phyloP scores from a whole-genome alignment of 768 basidiomycete genomes.

The Mycena belliarum region DNA sequence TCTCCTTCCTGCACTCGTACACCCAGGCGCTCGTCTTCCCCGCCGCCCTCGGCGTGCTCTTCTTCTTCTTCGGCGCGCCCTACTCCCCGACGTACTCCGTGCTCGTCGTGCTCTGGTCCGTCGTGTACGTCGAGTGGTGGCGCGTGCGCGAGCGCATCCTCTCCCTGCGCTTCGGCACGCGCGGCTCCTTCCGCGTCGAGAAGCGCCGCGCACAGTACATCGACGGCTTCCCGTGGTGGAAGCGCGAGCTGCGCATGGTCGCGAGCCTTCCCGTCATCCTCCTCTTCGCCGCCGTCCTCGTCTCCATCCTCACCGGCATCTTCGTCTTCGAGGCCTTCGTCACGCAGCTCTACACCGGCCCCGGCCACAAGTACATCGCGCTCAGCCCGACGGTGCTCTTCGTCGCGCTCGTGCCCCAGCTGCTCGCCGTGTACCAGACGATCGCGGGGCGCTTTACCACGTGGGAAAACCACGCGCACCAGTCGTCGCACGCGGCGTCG shows the following conservation, averaged over 20 bases:
- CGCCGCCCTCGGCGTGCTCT: constrained; percentile 64
- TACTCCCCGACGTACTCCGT: constrained; percentile 80
- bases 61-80: constrained; percentile 68
- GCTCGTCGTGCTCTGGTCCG: constrained; percentile 79
- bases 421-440: constrained; percentile 71
- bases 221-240: constrained; percentile 69
- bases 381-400: constrained; percentile 86
- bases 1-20: constrained; percentile 84
- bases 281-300: constrained; percentile 70
- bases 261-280: constrained; percentile 73
- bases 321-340: constrained; percentile 92
- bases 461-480: constrained; percentile 92
- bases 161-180: constrained; percentile 81
- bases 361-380: constrained; percentile 75
- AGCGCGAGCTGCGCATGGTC: constrained; percentile 64
- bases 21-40: constrained; percentile 79
- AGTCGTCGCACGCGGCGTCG: constrained; percentile 73
- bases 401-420: constrained; percentile 73
- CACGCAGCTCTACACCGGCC: constrained; percentile 84
- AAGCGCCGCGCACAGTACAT: constrained; percentile 63
- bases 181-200: constrained; percentile 76
- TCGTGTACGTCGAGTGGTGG: constrained; percentile 92
- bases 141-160: constrained; percentile 80
- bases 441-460: constrained; percentile 70
- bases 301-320: constrained; percentile 72